Base-by-base conservation (phyloP, 148 eudicot species). In the Amaranthus cruentus region DNA sequence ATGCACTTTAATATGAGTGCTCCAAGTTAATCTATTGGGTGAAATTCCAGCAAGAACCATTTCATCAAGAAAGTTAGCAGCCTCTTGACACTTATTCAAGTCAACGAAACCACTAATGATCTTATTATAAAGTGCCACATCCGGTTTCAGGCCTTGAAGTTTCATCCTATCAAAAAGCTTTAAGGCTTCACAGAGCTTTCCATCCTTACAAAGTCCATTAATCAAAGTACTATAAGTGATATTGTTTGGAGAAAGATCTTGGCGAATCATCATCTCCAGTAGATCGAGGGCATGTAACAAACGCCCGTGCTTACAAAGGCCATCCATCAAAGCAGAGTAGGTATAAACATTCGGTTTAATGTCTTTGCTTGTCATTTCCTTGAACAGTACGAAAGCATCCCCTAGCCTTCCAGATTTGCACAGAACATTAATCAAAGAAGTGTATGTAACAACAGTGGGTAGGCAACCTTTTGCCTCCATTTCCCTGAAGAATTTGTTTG, bases 31-130 rank as follows among this genome's bases (percentile, higher is more conserved):
- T 54, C 97, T 81, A 72, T 89, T 91, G 54, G 93, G 90, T 70
- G 89, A 73, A 61, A 91, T 83, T 28, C 97, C 93, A 46, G 81
- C 85, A 72, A 94, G 92, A 51, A 89, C 74, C 99, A 95, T 95
- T 84, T 95, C 99, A 74, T 95, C 97, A 38, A 95, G 89, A 75
- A 86, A 87, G 70, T 90, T 92, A 49, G 94, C 94, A 54, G 99
- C 96, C 80, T 90, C 91, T n/a, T 79, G 86, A 43, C 89, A 92
- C 77, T 82, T 92, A 6, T 66, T 49, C 67, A 55, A 61, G 43
- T 86, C 85, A 81, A 92, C 88, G 62, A 83, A 89, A 4, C 88
- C 86, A 75, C 51, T 74, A 13, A 92, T 85, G 14, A 95, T 79
- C 79, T 92, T 95, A 70, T 81, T 83, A 76, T 95, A 90, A 62